phyloP scores from a whole-genome alignment of 192 early-diverging fungal species.

The Coemansia biformis region DNA sequence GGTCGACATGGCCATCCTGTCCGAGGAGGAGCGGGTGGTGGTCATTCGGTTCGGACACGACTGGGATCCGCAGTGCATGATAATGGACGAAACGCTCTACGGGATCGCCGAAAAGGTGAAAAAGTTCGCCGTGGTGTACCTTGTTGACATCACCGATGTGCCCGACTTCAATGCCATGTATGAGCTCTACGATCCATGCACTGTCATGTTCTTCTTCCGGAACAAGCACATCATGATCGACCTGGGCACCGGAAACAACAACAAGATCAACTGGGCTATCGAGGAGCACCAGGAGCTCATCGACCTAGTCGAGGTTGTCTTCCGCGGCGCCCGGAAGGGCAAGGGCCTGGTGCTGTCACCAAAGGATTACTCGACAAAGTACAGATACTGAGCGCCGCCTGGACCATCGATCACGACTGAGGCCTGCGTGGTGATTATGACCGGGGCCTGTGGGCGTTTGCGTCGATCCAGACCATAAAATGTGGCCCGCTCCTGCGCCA shows the following conservation, averaged over 20 bases:
- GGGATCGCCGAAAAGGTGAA: constrained; percentile 91
- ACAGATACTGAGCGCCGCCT: constrained; percentile 91
- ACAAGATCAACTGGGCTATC: constrained; percentile 97
- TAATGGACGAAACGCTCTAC: constrained; percentile 95
- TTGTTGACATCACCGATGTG: constrained; percentile 93
- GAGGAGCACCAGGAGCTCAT: constrained; percentile 96
- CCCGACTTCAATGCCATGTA: constrained; percentile 96
- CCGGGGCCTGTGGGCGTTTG: too few species aligned
- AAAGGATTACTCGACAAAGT: constrained; percentile 97
- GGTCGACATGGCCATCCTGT: constrained; percentile 97
- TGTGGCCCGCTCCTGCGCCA: too few species aligned
- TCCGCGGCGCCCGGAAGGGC: constrained; percentile 91
- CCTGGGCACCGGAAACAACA: constrained; percentile 98
- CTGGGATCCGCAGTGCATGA: constrained; percentile 94
- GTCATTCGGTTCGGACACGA: constrained; percentile 97
- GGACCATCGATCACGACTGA: too few species aligned
- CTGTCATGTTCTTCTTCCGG: constrained; percentile 93
- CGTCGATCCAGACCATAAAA: too few species aligned
- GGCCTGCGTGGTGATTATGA: too few species aligned
- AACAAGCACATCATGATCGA: constrained; percentile 99
- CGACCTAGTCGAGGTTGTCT: constrained; percentile 87
- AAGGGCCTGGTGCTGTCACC: constrained; percentile 94
- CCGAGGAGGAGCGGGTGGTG: constrained; percentile 96
- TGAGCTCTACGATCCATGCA: constrained; percentile 97
- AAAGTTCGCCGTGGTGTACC: constrained; percentile 97